These are phyloP conservation scores for Gleditsia sinensis DNA, from an alignment of 306 rosid genomes.

Conservation along the genomic window DNA sequence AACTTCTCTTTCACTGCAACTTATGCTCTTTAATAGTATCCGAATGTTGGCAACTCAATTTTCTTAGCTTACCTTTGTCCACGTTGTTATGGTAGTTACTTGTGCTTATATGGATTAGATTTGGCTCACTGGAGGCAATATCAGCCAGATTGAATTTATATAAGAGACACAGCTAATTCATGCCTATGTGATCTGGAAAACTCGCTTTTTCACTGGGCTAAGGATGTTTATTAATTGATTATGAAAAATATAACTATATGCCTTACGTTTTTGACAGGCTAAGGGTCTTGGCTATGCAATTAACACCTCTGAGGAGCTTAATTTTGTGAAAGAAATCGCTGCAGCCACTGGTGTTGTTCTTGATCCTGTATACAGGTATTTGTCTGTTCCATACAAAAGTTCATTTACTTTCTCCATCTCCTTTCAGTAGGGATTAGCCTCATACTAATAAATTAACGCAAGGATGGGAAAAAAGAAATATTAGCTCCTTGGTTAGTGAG, in stretches of 20 bases:
- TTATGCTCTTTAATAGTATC: too few relatives aligned
- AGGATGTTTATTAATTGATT: conserved; percentile 24
- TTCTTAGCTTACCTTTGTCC: too few relatives aligned
- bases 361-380: conserved; percentile 93
- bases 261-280: conserved; percentile 55
- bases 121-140: too few relatives aligned
- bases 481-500: neutral
- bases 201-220: conserved; percentile 14
- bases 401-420: conserved; percentile 15
- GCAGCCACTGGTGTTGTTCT: conserved; percentile 83
- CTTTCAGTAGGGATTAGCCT: conserved; percentile 11
- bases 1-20: too few relatives aligned
- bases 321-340: conserved; percentile 72
- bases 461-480: neutral
- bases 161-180: too few relatives aligned
- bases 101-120: too few relatives aligned
- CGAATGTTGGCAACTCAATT: too few relatives aligned
- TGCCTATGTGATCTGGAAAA: conserved; percentile 15
- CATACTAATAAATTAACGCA: conserved; percentile 6
- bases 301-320: conserved; percentile 83
- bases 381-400: conserved; percentile 16
- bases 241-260: conserved; percentile 30
- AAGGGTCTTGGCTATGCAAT: conserved; percentile 94
- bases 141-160: too few relatives aligned
- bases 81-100: too few relatives aligned